phyloP scores from a whole-genome alignment of 805 yeast species.

The Yarrowia deformans region DNA sequence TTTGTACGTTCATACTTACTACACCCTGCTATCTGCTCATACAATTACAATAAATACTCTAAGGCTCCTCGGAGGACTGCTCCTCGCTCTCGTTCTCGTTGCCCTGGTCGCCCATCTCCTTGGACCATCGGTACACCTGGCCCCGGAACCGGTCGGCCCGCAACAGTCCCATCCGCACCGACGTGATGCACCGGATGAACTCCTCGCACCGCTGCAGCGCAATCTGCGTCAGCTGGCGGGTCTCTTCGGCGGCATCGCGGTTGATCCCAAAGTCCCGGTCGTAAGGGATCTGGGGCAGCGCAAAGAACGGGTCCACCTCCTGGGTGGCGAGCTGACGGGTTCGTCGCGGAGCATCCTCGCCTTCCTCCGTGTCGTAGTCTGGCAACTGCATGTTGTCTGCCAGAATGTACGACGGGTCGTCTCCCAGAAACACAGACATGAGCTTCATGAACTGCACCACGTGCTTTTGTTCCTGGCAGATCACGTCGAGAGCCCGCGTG shows the following conservation, averaged over 20 bases:
- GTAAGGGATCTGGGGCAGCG: slow-evolving; percentile 59
- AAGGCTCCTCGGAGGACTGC: slow-evolving; percentile 47
- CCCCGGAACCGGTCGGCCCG: slow-evolving; percentile 78
- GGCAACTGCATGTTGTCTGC: slow-evolving; percentile 73
- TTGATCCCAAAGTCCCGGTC: slow-evolving; percentile 62
- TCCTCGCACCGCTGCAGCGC: slow-evolving; percentile 86
- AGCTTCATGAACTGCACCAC: slow-evolving; percentile 75
- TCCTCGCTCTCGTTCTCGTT: slow-evolving; percentile 54
- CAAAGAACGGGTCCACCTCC: slow-evolving; percentile 69
- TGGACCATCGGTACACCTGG: slow-evolving; percentile 80
- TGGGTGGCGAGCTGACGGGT: slow-evolving; percentile 47
- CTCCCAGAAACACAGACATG: slow-evolving; percentile 84
- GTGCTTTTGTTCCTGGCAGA: slow-evolving; percentile 81
- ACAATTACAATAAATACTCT: slow-evolving; percentile 7
- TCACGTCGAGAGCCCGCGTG: slow-evolving; percentile 72
- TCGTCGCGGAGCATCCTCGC: slow-evolving; percentile 42
- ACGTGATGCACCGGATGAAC: slow-evolving; percentile 78
- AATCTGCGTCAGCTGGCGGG: slow-evolving; percentile 76
- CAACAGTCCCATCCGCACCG: slow-evolving; percentile 74
- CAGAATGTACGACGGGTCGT: slow-evolving; percentile 72
- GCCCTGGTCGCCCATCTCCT: slow-evolving; percentile 76
- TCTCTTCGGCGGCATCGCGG: slow-evolving; percentile 67
- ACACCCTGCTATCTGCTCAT: too few relatives aligned
- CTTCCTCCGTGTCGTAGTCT: slow-evolving; percentile 55
- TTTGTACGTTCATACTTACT: too few relatives aligned